Evolutionary conservation across 2,329 filamentous ascomycete genomes (phyloP), one percentile per base, ranked within the genome.

Genomic region (Tetracladium maxilliforme): DNA sequence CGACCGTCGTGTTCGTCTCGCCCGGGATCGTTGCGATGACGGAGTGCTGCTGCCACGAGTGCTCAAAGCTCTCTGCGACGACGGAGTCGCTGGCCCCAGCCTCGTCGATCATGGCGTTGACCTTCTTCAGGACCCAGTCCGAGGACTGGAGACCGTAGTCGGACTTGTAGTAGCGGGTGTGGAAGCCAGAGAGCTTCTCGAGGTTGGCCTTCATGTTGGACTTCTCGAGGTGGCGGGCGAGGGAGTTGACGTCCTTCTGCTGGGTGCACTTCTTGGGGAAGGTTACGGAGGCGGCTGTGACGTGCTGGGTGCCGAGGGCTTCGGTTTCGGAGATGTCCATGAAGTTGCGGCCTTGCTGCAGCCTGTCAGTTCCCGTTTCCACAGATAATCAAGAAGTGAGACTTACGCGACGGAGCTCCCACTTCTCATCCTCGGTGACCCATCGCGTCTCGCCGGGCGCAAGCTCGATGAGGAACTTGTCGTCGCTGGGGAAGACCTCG

Each of bases 351-450:
- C 84, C 84, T 45, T 80, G 65, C 82, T 92, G 40, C 19, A 32
- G n/a, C n/a, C 22, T 31, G 33, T 48, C 19, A 49, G 43, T 17
- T 12, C 13, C 16, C 9, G 15, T 6, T 6, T 22, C 6, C n/a
- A 12, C 14, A 16, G 21, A 16, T 11, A 13, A 12, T 15, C 9
- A 14, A 16, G 4, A 23, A 33, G 22, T 5, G 26, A 21, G 9
- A 54, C 70, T 30, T 64, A 92, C 84, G 38, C 83, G 65, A 43
- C 79, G 75, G 35, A 95, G 57, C 49, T 76, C 73, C 84, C 87
- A 94, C 54, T 95, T 98, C 56, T 94, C 74, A 18, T 93, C 81
- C 42, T 95, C 87, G 0, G 82, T 92, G 16, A 94, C 76, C 79
- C 81, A 90, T 61, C 66, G 60, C 14, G 75, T 86, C 46, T 87